Evolutionary conservation across 192 early-diverging fungal species (phyloP).

Genomic region (Coemansia sp.): DNA sequence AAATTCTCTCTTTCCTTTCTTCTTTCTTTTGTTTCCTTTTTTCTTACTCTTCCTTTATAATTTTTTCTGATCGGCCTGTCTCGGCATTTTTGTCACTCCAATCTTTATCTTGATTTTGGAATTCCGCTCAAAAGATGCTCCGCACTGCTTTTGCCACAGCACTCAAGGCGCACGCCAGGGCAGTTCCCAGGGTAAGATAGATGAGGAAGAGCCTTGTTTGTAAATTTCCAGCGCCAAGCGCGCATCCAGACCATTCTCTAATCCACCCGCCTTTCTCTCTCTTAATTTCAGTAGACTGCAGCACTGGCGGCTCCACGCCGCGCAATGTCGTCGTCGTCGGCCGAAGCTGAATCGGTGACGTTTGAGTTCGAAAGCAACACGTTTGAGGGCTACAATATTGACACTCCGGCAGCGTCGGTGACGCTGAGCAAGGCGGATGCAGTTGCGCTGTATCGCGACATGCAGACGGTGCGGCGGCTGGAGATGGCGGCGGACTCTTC

Average conservation of each 20-base stretch:
- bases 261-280: background rate
- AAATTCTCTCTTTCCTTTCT: no score
- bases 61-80: no score
- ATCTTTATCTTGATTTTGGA: no score
- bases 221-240: no score
- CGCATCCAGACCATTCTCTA: background rate
- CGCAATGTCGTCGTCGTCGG: conserved; percentile 33
- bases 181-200: no score
- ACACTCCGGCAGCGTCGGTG: conserved; percentile 63
- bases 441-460: conserved; percentile 80
- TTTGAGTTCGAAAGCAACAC: conserved; percentile 71
- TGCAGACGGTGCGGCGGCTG: conserved; percentile 87
- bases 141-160: no score
- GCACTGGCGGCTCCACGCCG: background rate
- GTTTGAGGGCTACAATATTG: conserved; percentile 86
- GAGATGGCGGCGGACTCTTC: conserved; percentile 92
- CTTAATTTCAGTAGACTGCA: background rate
- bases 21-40: no score
- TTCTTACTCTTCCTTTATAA: no score
- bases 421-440: conserved; percentile 71
- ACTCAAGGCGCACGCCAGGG: no score
- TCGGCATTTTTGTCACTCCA: no score
- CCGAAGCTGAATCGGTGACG: conserved; percentile 45
- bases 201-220: no score
- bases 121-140: no score